Conservation (phyloP, 2,329 filamentous ascomycete genomes). For the Pestalotiopsis sp. region DNA sequence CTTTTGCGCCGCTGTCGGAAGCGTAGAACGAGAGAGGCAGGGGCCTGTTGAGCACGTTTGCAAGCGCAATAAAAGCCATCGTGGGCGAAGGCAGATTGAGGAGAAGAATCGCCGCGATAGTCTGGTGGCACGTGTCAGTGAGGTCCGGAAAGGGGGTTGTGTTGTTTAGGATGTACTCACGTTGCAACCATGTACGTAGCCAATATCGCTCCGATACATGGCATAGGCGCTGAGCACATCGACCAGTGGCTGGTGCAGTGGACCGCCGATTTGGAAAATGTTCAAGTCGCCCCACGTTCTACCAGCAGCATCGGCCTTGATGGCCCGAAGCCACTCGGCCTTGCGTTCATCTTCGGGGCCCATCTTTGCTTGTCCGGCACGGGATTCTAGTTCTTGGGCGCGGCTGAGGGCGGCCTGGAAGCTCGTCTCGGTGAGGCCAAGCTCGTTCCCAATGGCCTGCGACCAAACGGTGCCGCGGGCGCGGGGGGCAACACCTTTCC, state of each 20-base stretch:
- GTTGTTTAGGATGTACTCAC: slow-evolving; percentile 50
- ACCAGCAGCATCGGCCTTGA: slow-evolving; percentile 64
- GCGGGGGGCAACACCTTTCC: slow-evolving; percentile 74
- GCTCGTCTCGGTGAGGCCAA: slow-evolving; percentile 67
- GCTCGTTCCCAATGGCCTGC: slow-evolving; percentile 72
- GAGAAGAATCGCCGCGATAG: slow-evolving; percentile 72
- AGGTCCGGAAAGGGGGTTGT: slow-evolving; percentile 14
- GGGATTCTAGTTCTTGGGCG: slow-evolving; percentile 63
- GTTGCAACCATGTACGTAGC: slow-evolving; percentile 75
- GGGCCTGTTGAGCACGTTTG: slow-evolving; percentile 77
- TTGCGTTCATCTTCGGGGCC: slow-evolving; percentile 57
- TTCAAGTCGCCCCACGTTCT: slow-evolving; percentile 72
- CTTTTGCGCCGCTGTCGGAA: slow-evolving; percentile 68
- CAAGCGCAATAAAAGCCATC: slow-evolving; percentile 70
- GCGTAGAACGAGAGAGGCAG: slow-evolving; percentile 77
- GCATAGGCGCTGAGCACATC: slow-evolving; percentile 79
- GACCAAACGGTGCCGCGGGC: slow-evolving; percentile 72
- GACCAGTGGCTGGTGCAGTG: slow-evolving; percentile 67
- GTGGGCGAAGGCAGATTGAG: slow-evolving; percentile 68
- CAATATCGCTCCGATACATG: slow-evolving; percentile 82
- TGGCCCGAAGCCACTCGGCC: slow-evolving; percentile 63
- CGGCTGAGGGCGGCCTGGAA: slow-evolving; percentile 72
- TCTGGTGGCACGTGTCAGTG: slow-evolving; percentile 43
- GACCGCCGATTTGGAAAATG: slow-evolving; percentile 69
- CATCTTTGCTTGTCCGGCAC: slow-evolving; percentile 53